These are phyloP conservation scores for Pelargonium nanum DNA, from an alignment of 345 rosid species.

Conservation along the genomic window DNA sequence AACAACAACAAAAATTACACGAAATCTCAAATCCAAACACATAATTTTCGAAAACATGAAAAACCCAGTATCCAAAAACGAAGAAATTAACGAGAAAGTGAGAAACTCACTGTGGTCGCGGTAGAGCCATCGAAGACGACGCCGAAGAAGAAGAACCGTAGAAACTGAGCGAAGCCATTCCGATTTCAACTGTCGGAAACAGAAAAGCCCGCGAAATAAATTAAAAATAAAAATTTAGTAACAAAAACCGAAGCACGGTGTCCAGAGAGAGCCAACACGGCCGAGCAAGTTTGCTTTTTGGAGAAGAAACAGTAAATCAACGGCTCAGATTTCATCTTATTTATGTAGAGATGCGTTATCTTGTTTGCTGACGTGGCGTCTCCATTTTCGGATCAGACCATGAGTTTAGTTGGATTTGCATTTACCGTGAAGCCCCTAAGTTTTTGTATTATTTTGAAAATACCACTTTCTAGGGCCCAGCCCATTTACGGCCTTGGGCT, in stretches of 20 bases:
- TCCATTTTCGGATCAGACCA: not conserved
- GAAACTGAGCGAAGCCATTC: not conserved
- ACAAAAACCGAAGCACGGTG: not conserved
- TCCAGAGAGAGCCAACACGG: not conserved
- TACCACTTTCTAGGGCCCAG: not conserved
- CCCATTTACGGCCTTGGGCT: not conserved
- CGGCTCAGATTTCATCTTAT: not conserved
- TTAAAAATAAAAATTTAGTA: too few relatives aligned
- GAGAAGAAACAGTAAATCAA: not conserved
- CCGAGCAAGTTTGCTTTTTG: not conserved
- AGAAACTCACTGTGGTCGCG: not conserved
- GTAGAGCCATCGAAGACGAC: not conserved
- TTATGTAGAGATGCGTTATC: too few relatives aligned
- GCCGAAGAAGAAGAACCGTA: too few relatives aligned
- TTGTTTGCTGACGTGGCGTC: not conserved
- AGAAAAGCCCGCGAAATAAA: not conserved
- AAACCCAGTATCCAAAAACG: not conserved
- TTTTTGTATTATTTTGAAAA: too few relatives aligned
- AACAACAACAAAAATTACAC: not conserved
- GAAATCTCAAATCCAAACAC: not conserved
- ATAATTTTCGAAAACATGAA: not conserved
- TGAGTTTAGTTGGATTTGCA: not conserved
- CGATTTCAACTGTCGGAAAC: not conserved
- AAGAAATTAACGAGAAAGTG: not conserved
- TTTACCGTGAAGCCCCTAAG: not conserved